Evolutionary conservation across 2,329 filamentous ascomycete genomes (phyloP).

Genomic region (Botryotinia convoluta): DNA sequence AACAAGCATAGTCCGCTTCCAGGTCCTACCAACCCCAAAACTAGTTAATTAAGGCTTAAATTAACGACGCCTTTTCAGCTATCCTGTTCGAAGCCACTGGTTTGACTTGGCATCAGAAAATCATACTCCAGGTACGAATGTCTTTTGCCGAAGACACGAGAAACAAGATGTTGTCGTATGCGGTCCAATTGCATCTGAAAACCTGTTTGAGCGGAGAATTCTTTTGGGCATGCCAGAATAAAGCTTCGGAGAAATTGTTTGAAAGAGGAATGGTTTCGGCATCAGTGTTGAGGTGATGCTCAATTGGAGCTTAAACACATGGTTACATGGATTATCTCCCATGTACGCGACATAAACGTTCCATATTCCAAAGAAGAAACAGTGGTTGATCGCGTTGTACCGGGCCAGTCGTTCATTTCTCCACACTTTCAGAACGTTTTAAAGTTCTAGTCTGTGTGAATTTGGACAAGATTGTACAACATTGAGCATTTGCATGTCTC

Average conservation of each 20-base stretch:
- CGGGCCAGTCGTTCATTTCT: neutral
- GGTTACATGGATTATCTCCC: neutral
- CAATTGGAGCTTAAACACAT: neutral
- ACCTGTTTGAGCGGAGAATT: neutral
- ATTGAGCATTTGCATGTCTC: neutral
- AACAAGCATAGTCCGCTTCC: slow-evolving; percentile 6
- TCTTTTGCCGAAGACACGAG: neutral
- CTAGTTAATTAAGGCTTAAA: slow-evolving; percentile 6
- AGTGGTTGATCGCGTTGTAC: neutral
- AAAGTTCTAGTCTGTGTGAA: neutral
- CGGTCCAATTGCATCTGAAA: neutral
- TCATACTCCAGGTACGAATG: neutral
- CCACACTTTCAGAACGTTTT: neutral
- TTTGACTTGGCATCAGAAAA: neutral
- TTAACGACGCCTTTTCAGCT: slow-evolving; percentile 17
- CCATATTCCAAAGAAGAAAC: neutral
- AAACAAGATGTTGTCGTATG: neutral
- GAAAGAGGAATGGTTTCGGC: neutral
- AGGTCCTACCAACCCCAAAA: neutral
- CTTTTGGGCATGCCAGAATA: neutral
- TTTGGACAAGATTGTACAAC: neutral
- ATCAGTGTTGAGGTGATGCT: neutral
- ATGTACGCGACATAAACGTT: neutral
- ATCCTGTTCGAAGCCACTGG: slow-evolving; percentile 7
- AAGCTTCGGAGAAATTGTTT: neutral